Base-by-base conservation (phyloP, 805 yeast genomes). In the Pichia phayaonensis region DNA sequence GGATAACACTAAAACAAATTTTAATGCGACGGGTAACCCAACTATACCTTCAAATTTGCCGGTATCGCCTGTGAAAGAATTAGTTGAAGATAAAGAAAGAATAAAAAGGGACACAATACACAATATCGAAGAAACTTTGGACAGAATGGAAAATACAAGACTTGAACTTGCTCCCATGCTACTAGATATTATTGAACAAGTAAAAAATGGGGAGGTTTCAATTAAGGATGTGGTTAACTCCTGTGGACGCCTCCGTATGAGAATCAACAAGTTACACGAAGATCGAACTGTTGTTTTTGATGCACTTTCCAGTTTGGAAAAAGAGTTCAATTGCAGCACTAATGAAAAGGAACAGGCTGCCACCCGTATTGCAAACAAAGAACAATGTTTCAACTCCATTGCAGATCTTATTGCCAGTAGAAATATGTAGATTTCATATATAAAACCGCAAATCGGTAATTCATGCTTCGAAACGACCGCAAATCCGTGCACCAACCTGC, bases 151-250 rank as follows among this genome's bases (percentile, higher is more conserved):
- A 36, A 54, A 69, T 41, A 64, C 59, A 43, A 55, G 60, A 15
- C 57, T 69, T 40, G 75, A 73, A 40, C 53, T 73, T 18, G 52
- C 73, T 2, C 76, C 77, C 2, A 44, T 72, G 31, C 58, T 73
- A 8, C 52, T 73, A 50, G 76, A 72, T 43, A 57, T 70, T 21
- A 60, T 73, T 8, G 76, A 72, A 45, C 68, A 63, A 44, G 65
- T 73, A 12, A 67, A 70, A 43, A 54, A 61, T 2, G 76, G 76
- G 0, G 64, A 66, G 47, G 57, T 72, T 1, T 52, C 71, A n/a
- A 73, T 75, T 0, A 71, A 71, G 47, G 77, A 73, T 46, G 68
- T 70, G 40, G 73, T 69, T 31, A 72, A 71, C 54, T 68, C 73
- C 8, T 68, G 76, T 27, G 81, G 80, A 21, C 61, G 74, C 15